phyloP scores from a whole-genome alignment of 78 protist species.

The Dictyostelium intermedium region DNA sequence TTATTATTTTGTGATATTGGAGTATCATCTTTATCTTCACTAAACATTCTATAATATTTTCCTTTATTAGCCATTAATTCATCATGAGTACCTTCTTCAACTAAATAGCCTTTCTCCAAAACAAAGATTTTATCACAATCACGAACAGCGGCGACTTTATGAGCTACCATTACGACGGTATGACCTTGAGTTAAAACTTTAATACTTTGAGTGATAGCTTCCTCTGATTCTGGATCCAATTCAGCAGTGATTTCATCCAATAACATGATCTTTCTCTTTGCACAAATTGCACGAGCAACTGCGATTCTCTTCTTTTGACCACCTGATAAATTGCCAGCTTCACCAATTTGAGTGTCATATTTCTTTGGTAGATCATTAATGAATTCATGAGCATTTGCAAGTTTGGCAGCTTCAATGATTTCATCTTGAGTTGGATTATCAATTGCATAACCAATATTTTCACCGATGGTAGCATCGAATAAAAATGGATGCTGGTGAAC shows the following conservation, averaged over 20 bases:
- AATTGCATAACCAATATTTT: conserved; percentile 74
- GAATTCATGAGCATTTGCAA: conserved; percentile 94
- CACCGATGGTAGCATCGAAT: conserved; percentile 78
- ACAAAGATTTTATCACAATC: conserved; percentile 89
- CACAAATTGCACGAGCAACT: conserved; percentile 93
- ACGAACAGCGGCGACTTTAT: conserved; percentile 89
- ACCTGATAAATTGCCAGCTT: conserved; percentile 90
- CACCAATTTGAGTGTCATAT: conserved; percentile 89
- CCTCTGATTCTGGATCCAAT: conserved; percentile 94
- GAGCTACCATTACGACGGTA: conserved; percentile 94
- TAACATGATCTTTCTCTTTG: conserved; percentile 88
- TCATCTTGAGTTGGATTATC: conserved; percentile 69
- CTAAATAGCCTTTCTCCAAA: conserved; percentile 81
- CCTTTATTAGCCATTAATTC: conserved; percentile 78
- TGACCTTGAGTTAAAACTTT: conserved; percentile 72
- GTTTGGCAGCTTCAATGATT: conserved; percentile 83
- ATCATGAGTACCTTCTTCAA: conserved; percentile 92
- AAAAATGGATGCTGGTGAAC: conserved; percentile 91
- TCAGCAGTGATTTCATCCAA: conserved; percentile 97
- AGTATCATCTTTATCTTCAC: not conserved
- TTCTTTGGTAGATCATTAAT: conserved; percentile 83
- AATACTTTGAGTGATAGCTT: conserved; percentile 87
- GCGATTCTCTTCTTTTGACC: conserved; percentile 97
- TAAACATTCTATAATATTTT: conserved; percentile 48
- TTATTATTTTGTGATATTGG: not conserved